A percentile compares a stretch with the other conserved stretches of the same genome.
phyloP scores from a whole-genome alignment of 2,329 filamentous ascomycete genomes.

The Colletotrichum endophyticum region DNA sequence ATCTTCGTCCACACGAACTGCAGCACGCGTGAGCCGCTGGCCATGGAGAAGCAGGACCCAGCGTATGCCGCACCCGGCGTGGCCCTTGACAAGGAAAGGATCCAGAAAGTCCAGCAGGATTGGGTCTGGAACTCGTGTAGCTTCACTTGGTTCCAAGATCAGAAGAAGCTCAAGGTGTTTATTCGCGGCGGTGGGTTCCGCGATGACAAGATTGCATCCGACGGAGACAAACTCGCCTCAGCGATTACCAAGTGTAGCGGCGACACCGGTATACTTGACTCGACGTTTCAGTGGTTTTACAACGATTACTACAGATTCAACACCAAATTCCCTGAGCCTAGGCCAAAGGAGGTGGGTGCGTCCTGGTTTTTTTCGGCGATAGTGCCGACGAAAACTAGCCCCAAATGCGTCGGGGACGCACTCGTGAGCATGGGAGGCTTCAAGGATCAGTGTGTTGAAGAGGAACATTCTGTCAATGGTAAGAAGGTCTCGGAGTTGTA shows the following conservation, averaged over 20 bases:
- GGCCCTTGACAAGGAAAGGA: background rate
- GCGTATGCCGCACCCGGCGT: slow-evolving; percentile 19
- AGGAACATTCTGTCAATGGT: background rate
- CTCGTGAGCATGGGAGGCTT: background rate
- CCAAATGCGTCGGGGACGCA: background rate
- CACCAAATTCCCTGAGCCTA: background rate
- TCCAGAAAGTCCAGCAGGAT: background rate
- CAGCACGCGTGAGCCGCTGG: slow-evolving; percentile 21
- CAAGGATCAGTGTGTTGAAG: background rate
- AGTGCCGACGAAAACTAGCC: background rate
- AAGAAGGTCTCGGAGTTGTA: background rate
- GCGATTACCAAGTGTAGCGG: background rate
- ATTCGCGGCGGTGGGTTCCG: background rate
- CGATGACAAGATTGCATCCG: background rate
- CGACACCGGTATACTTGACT: background rate
- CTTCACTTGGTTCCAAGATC: background rate
- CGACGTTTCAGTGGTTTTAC: background rate
- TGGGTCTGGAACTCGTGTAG: slow-evolving; percentile 12
- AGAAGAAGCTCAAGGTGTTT: background rate
- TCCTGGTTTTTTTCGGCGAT: background rate
- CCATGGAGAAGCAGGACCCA: slow-evolving; percentile 18
- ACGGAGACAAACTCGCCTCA: background rate
- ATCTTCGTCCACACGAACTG: slow-evolving; percentile 23
- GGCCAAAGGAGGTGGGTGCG: background rate
- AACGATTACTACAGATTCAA: background rate